Evolutionary conservation across 1,139 yeast genomes (phyloP).

Genomic region (Kodamaea alishanica): DNA sequence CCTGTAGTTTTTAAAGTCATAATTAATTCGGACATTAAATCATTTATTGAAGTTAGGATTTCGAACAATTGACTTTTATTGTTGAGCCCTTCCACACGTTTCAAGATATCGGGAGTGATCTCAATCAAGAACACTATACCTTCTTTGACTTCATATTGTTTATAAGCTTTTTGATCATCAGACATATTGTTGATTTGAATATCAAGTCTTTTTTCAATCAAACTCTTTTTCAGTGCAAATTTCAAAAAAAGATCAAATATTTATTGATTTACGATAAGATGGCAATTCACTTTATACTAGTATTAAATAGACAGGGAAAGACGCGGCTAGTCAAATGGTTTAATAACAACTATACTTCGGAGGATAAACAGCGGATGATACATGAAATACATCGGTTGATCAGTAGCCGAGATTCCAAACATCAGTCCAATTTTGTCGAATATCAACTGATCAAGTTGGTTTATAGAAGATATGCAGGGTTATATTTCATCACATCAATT

Average conservation of each 20-base stretch:
- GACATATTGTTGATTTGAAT: not conserved
- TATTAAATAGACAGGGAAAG: constrained; percentile 91
- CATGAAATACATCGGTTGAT: constrained; percentile 78
- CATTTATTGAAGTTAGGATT: constrained; percentile 52
- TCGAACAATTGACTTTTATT: constrained; percentile 45
- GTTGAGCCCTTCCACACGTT: constrained; percentile 30
- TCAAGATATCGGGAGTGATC: constrained; percentile 48
- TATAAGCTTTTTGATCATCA: constrained; percentile 9
- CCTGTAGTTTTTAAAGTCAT: constrained; percentile 63
- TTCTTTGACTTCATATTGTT: constrained; percentile 54
- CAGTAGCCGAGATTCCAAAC: constrained; percentile 77
- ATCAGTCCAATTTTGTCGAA: constrained; percentile 77
- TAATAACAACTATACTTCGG: constrained; percentile 29
- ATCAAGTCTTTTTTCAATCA: not conserved
- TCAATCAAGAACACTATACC: constrained; percentile 64
- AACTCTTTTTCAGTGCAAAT: not conserved
- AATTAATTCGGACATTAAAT: constrained; percentile 54
- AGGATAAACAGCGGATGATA: constrained; percentile 55
- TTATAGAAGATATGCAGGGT: constrained; percentile 88
- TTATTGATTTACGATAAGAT: constrained; percentile 27
- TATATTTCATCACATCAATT: constrained; percentile 78
- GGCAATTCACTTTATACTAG: constrained; percentile 75
- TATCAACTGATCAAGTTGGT: constrained; percentile 73
- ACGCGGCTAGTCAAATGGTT: constrained; percentile 85
- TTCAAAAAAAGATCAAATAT: not conserved